Conservation (phyloP, 495 filamentous ascomycete genomes). For the Penicillium fimorum region DNA sequence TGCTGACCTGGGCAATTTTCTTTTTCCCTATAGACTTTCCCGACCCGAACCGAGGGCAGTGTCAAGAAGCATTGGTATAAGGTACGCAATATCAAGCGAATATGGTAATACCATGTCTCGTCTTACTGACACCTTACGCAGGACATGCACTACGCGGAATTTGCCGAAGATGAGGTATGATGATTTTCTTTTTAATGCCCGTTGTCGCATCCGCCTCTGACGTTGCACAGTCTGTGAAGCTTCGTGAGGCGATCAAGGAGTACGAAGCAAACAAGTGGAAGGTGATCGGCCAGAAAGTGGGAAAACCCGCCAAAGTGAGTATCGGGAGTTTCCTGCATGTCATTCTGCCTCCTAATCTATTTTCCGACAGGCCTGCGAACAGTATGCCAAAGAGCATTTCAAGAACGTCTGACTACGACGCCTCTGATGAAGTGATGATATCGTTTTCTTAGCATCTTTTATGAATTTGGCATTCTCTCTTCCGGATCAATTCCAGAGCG, state of each 20-base stretch:
- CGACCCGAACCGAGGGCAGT: slow-evolving; percentile 87
- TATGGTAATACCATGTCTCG: slow-evolving; percentile 1
- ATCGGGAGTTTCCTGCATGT: slow-evolving; percentile 9
- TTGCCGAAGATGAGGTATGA: slow-evolving; percentile 93
- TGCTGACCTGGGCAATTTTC: slow-evolving; percentile 20
- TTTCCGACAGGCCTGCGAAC: slow-evolving; percentile 78
- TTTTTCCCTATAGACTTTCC: slow-evolving; percentile 70
- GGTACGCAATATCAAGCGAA: slow-evolving; percentile 47
- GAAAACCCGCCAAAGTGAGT: slow-evolving; percentile 91
- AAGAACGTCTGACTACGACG: slow-evolving; percentile 47
- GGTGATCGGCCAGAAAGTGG: slow-evolving; percentile 89
- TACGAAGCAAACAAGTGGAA: slow-evolving; percentile 99
- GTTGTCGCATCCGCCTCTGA: slow-evolving; percentile 30
- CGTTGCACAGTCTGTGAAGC: slow-evolving; percentile 65
- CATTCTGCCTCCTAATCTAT: slow-evolving; percentile 8
- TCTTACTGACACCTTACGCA: slow-evolving; percentile 35
- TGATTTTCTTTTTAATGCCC: slow-evolving; percentile 4
- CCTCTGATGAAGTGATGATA: slow-evolving; percentile 43
- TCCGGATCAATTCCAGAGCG: slow-evolving; percentile 36
- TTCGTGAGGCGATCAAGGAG: slow-evolving; percentile 94
- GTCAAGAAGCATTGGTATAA: slow-evolving; percentile 99
- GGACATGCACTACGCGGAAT: slow-evolving; percentile 99
- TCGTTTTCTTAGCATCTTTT: slow-evolving; percentile 30
- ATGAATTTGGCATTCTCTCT: slow-evolving; percentile 37
- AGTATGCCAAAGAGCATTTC: slow-evolving; percentile 97